These are phyloP conservation scores for Phytophthora brassicae DNA, from an alignment of 352 stramenopile genomes.

Conservation along the genomic window DNA sequence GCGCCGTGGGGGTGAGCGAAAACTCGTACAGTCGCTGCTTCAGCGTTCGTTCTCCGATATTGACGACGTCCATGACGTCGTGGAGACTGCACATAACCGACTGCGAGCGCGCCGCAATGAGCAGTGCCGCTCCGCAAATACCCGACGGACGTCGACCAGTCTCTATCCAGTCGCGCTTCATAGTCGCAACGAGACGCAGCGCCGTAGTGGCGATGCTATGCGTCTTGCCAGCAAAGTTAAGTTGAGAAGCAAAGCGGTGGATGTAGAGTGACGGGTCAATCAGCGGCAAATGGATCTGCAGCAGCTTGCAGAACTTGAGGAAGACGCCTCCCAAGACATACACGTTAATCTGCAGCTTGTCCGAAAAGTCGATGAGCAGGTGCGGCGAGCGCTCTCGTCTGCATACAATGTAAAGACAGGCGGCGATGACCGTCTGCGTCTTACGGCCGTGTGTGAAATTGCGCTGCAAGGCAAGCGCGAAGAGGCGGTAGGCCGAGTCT, in stretches of 20 bases:
- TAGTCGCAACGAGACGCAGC: constrained; percentile 94
- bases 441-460: constrained; percentile 97
- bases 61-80: constrained; percentile 91
- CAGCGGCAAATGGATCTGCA: constrained; percentile 96
- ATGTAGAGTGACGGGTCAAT: constrained; percentile 99
- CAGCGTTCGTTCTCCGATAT: constrained; percentile 96
- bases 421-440: constrained; percentile 96
- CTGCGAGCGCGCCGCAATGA: constrained; percentile 97
- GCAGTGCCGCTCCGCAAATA: constrained; percentile 96
- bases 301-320: constrained; percentile 91
- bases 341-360: constrained; percentile 97
- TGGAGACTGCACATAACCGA: constrained; percentile 88
- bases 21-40: constrained; percentile 97
- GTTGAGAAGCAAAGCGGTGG: constrained; percentile 96
- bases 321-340: constrained; percentile 88
- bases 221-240: constrained; percentile 95
- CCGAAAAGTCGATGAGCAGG: constrained; percentile 99
- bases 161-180: constrained; percentile 99
- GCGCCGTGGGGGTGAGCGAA: constrained; percentile 92
- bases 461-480: constrained; percentile 94
- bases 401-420: constrained; percentile 99
- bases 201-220: constrained; percentile 95
- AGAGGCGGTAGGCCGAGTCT: constrained; percentile 96
- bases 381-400: constrained; percentile 97
- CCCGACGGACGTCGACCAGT: constrained; percentile 95